Percentiles rank a stretch among this genome's conserved stretches.
phyloP scores from a whole-genome alignment of 331 rosid genomes.

The Malus hybrid region DNA sequence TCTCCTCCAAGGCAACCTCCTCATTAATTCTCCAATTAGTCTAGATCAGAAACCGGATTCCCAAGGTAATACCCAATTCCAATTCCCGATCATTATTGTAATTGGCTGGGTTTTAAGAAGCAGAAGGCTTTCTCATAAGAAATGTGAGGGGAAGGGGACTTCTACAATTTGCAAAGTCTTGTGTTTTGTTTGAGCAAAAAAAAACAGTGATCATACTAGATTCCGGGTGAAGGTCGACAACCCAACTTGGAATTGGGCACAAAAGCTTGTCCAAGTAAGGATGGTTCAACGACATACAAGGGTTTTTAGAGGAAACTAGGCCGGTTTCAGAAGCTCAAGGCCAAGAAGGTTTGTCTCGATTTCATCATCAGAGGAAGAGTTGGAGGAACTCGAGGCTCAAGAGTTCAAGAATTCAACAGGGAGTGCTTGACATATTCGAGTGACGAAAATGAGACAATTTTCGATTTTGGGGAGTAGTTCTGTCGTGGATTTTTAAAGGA shows the following conservation, averaged over 20 bases:
- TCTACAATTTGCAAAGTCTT: conserved; percentile 60
- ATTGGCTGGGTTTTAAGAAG: conserved; percentile 60
- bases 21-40: conserved; percentile 32
- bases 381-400: conserved; percentile 23
- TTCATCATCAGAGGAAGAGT: conserved; percentile 60
- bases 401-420: conserved; percentile 66
- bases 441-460: conserved; percentile 70
- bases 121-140: conserved; percentile 33
- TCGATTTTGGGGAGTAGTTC: conserved; percentile 93
- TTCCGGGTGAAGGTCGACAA: conserved; percentile 67
- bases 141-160: conserved; percentile 37
- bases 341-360: conserved; percentile 43
- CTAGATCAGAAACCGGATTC: conserved; percentile 17
- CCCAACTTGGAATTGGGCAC: conserved; percentile 34
- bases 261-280: conserved; percentile 19
- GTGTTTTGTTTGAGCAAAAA: conserved; percentile 63
- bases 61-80: conserved; percentile 17
- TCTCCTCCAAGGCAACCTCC: conserved; percentile 48
- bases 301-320: conserved; percentile 42
- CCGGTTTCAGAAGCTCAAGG: conserved; percentile 31
- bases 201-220: conserved; percentile 54
- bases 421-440: conserved; percentile 71
- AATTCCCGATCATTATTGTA: conserved; percentile 50
- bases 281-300: conserved; percentile 26
- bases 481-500: conserved; percentile 84